Evolutionary conservation across 352 stramenopile genomes (phyloP).

Genomic region (Phytophthora pseudosyringae): DNA sequence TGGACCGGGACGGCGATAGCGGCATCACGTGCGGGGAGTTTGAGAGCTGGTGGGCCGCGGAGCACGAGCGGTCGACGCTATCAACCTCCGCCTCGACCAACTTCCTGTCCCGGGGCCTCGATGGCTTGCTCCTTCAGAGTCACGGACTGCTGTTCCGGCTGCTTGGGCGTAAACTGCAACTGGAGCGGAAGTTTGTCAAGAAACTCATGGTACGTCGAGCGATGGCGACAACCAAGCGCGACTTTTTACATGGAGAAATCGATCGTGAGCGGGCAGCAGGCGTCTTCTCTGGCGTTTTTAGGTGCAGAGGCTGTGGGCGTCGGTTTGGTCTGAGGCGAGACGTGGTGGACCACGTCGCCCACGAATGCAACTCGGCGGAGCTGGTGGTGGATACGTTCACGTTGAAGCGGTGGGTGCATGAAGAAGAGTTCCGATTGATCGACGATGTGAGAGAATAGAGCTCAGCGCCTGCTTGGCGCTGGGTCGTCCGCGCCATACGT

Average conservation of each 20-base stretch:
- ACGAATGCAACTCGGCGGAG: slow-evolving; percentile 23
- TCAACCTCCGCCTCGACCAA: slow-evolving; percentile 42
- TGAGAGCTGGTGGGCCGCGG: slow-evolving; percentile 44
- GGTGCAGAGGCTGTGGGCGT: slow-evolving; percentile 40
- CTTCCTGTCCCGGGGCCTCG: slow-evolving; percentile 41
- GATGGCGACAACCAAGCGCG: slow-evolving; percentile 37
- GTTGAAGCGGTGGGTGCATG: slow-evolving; percentile 45
- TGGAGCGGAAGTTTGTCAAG: slow-evolving; percentile 61
- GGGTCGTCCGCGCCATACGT: no score
- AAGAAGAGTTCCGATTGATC: slow-evolving; percentile 55
- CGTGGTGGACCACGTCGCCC: slow-evolving; percentile 35
- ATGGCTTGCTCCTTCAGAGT: slow-evolving; percentile 48
- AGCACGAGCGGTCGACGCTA: slow-evolving; percentile 14
- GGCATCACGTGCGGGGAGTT: slow-evolving; percentile 44
- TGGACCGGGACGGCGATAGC: slow-evolving; percentile 44
- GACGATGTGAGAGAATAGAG: slow-evolving; percentile 23
- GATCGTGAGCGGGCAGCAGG: slow-evolving; percentile 8
- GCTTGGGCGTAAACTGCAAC: slow-evolving; percentile 47
- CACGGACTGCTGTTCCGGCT: slow-evolving; percentile 57
- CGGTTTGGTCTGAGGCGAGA: slow-evolving; percentile 48
- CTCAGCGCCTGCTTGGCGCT: no score
- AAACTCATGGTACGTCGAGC: slow-evolving; percentile 47
- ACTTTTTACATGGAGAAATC: slow-evolving; percentile 24
- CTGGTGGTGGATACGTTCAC: slow-evolving; percentile 48
- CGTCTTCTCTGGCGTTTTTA: slow-evolving; percentile 10